These are phyloP conservation scores for Martensiomyces pterosporus DNA, from an alignment of 192 early-diverging fungal species.

Conservation along the genomic window DNA sequence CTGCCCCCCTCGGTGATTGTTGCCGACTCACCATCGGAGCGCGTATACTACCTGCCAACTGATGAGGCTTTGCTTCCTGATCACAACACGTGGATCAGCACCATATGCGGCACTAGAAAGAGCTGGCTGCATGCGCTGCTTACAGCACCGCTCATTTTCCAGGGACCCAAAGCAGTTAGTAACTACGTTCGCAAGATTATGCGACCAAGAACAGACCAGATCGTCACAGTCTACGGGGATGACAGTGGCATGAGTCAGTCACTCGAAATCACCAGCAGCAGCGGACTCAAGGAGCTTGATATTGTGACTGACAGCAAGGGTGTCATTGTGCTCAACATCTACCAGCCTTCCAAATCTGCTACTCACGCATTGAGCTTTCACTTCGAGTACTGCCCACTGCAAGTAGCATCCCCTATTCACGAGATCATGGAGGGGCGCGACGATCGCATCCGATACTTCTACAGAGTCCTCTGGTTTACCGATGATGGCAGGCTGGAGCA, in stretches of 20 bases:
- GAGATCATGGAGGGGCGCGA: conserved; percentile 57
- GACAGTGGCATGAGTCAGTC: no score
- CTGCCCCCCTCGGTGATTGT: neutral
- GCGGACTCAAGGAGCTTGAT: conserved; percentile 48
- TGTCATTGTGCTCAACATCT: conserved; percentile 58
- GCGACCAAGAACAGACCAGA: conserved; percentile 55
- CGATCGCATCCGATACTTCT: conserved; percentile 86
- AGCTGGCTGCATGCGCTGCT: conserved; percentile 81
- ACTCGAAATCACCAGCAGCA: no score
- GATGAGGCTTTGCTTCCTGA: neutral
- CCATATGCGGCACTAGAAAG: conserved; percentile 25
- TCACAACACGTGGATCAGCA: neutral
- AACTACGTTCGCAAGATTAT: conserved; percentile 58
- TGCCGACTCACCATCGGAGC: neutral
- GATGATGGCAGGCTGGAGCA: no score
- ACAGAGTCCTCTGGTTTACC: conserved; percentile 83
- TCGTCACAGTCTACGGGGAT: no score
- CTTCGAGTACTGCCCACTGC: no score
- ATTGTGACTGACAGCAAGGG: conserved; percentile 50
- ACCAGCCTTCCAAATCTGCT: no score
- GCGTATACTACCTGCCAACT: neutral
- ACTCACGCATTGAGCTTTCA: no score
- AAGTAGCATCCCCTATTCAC: conserved; percentile 80
- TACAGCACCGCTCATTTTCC: conserved; percentile 67
- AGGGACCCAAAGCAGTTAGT: conserved; percentile 58